Evolutionary conservation across 352 stramenopile species (phyloP).

Genomic region (Pythium coloratum): DNA sequence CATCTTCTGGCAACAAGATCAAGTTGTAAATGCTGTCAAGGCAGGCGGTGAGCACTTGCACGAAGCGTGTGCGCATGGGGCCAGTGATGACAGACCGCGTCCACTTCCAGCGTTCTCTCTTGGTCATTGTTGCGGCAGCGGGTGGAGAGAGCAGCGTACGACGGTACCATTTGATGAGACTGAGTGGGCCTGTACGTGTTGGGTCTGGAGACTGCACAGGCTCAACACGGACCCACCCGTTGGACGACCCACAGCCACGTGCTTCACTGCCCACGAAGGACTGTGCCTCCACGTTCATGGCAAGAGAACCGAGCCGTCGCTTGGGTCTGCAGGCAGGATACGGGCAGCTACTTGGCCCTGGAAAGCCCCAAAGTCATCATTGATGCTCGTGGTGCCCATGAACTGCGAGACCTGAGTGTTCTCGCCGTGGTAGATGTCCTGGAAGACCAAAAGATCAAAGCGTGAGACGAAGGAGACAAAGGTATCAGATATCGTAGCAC

Average conservation of each 20-base stretch:
- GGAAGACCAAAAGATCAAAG: neutral
- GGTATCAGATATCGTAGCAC: neutral
- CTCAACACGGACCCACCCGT: neutral
- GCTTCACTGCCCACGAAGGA: neutral
- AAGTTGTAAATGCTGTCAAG: too few relatives aligned
- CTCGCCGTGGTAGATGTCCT: neutral
- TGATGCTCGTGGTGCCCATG: neutral
- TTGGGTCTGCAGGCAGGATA: neutral
- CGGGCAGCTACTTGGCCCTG: neutral
- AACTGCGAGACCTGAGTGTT: neutral
- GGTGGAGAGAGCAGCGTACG: neutral
- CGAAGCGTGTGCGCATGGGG: neutral
- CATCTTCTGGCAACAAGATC: too few relatives aligned
- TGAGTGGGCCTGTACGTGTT: neutral
- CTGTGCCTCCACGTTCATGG: neutral
- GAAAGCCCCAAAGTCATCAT: neutral
- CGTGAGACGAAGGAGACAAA: neutral
- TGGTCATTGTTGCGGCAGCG: neutral
- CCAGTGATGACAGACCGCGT: neutral
- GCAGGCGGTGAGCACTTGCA: neutral
- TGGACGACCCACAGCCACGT: neutral
- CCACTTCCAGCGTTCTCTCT: neutral
- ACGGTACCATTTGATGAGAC: neutral
- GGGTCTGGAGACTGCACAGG: neutral
- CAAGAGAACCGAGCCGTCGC: neutral